These are phyloP conservation scores for Heterobasidion occidentale DNA, from an alignment of 1,284 basidiomycete species.

Conservation along the genomic window DNA sequence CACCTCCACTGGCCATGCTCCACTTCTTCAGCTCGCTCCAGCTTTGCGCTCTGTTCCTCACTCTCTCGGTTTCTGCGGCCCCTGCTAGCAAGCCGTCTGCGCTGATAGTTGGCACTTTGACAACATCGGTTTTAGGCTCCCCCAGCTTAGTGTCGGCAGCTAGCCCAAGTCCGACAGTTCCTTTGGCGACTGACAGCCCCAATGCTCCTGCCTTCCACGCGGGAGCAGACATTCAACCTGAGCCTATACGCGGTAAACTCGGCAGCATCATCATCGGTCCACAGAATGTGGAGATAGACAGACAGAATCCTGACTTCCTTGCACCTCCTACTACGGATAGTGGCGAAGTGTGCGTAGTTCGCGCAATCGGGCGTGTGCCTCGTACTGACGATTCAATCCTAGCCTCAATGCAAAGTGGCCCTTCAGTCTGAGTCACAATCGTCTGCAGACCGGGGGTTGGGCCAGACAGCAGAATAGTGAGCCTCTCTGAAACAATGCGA, in stretches of 20 bases:
- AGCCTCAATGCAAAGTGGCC: constrained; percentile 67
- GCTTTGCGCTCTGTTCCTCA: neutral
- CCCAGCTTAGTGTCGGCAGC: neutral
- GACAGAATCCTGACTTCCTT: constrained; percentile 53
- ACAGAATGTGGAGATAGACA: constrained; percentile 41
- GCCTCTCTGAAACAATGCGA: constrained; percentile 9
- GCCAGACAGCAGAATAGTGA: constrained; percentile 60
- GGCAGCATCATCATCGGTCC: constrained; percentile 53
- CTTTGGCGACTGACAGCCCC: neutral
- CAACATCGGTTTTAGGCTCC: neutral
- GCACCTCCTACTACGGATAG: constrained; percentile 65
- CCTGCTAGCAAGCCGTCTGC: neutral
- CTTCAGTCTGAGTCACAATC: constrained; percentile 61
- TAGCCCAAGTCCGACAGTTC: neutral
- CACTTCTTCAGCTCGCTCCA: neutral
- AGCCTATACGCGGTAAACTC: constrained; percentile 29
- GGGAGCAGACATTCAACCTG: constrained; percentile 6
- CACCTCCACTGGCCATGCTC: neutral
- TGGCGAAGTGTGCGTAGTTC: constrained; percentile 44
- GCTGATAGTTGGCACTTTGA: neutral
- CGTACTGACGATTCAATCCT: too few relatives aligned
- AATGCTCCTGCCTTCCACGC: neutral
- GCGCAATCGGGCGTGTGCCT: neutral
- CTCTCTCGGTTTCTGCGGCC: neutral
- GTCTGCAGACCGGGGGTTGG: constrained; percentile 68